Conservation (phyloP, 2,329 filamentous ascomycete species). For the Aspergillus flavus region DNA sequence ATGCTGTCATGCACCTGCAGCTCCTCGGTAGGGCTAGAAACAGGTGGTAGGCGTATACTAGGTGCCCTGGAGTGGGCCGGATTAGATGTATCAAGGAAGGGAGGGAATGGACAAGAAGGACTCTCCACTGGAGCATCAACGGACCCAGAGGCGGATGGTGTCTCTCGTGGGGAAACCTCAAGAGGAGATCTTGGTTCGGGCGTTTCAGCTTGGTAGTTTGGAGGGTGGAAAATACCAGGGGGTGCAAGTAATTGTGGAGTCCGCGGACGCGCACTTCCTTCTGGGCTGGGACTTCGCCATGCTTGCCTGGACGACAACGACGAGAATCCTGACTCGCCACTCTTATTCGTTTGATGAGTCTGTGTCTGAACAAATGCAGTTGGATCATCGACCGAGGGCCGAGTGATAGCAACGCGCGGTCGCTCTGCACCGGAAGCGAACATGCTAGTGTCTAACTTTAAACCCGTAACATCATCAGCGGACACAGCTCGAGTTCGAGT, state of each 20-base stretch:
- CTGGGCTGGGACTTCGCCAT: constrained; percentile 39
- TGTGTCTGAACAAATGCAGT: constrained; percentile 18
- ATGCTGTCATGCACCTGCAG: constrained; percentile 34
- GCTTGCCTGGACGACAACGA: constrained; percentile 34
- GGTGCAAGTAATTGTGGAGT: constrained; percentile 48
- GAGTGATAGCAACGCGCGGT: constrained; percentile 43
- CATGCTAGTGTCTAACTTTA: constrained; percentile 47
- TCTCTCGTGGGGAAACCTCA: constrained; percentile 35
- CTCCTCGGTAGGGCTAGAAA: constrained; percentile 43
- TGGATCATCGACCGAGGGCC: constrained; percentile 35
- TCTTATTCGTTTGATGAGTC: constrained; percentile 26
- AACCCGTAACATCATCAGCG: constrained; percentile 57
- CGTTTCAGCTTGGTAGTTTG: constrained; percentile 36
- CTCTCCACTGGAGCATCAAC: constrained; percentile 26
- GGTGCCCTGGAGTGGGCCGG: constrained; percentile 51
- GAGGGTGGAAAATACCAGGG: constrained; percentile 41
- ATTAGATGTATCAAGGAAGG: constrained; percentile 62
- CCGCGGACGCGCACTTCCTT: constrained; percentile 25
- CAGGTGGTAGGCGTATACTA: constrained; percentile 58
- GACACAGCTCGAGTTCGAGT: constrained; percentile 58
- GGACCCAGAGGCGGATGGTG: constrained; percentile 15
- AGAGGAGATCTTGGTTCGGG: constrained; percentile 27
- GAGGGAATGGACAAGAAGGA: constrained; percentile 67
- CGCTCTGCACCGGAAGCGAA: constrained; percentile 25
- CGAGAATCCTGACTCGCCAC: constrained; percentile 33